These are phyloP conservation scores for Eimeria falciformis DNA, from an alignment of 169 alveolate genomes.

Conservation along the genomic window DNA sequence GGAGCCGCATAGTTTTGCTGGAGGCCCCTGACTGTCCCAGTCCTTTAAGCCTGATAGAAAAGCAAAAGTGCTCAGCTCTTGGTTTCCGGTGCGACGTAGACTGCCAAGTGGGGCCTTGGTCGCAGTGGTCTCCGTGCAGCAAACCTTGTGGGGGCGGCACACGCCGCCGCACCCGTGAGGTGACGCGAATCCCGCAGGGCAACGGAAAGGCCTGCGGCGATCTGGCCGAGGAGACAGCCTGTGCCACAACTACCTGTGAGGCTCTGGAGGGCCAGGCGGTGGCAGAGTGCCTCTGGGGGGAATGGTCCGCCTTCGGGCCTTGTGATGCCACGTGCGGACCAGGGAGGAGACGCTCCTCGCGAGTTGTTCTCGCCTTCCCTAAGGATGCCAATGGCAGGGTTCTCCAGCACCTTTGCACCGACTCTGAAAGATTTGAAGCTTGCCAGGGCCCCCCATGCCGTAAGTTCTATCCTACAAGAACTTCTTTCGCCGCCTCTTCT, in stretches of 20 bases:
- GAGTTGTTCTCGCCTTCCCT: slow-evolving; percentile 75
- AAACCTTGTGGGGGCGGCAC: slow-evolving; percentile 82
- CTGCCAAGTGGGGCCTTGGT: slow-evolving; percentile 83
- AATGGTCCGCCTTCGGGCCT: slow-evolving; percentile 80
- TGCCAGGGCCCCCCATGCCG: slow-evolving; percentile 77
- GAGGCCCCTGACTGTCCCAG: slow-evolving; percentile 77
- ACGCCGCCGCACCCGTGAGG: slow-evolving; percentile 79
- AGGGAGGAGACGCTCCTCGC: slow-evolving; percentile 77
- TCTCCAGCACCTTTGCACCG: slow-evolving; percentile 43
- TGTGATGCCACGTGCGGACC: slow-evolving; percentile 82
- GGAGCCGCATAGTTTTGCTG: slow-evolving; percentile 74
- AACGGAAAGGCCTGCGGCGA: slow-evolving; percentile 79
- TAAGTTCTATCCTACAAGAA: neutral
- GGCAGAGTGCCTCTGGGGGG: slow-evolving; percentile 72
- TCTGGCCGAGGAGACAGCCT: slow-evolving; percentile 76
- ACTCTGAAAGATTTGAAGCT: slow-evolving; percentile 38
- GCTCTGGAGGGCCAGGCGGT: slow-evolving; percentile 73
- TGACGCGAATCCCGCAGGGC: slow-evolving; percentile 71
- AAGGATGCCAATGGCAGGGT: slow-evolving; percentile 49
- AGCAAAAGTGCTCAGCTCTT: slow-evolving; percentile 38
- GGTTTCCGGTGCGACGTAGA: slow-evolving; percentile 79
- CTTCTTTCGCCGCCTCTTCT: too few relatives aligned
- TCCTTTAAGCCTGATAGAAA: slow-evolving; percentile 37
- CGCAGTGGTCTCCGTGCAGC: slow-evolving; percentile 79
- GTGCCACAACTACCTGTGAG: slow-evolving; percentile 76